Conservation (phyloP, 2,329 filamentous ascomycete genomes). For the Cladosporium oxysporum region DNA sequence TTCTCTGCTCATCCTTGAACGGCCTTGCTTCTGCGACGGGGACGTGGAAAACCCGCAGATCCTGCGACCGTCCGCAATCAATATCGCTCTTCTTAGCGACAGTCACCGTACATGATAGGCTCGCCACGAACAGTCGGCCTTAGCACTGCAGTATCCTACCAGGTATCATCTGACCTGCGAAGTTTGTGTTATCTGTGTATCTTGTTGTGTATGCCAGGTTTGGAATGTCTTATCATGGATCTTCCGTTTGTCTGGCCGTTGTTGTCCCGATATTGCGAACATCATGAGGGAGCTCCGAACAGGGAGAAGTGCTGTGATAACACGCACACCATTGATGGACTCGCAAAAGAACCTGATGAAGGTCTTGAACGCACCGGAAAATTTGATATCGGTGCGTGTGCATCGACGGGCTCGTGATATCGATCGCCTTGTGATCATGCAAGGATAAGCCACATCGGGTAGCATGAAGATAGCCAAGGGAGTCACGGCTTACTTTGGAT, state of each 20-base stretch:
- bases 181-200: background rate
- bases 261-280: background rate
- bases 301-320: background rate
- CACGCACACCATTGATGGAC: background rate
- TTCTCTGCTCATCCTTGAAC: background rate
- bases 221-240: background rate
- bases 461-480: slow-evolving; percentile 12
- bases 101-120: background rate
- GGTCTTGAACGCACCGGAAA: background rate
- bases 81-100: background rate
- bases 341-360: slow-evolving; percentile 1
- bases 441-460: slow-evolving; percentile 16
- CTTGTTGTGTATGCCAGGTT: background rate
- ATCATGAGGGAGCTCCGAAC: background rate
- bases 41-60: background rate
- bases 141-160: background rate
- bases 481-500: slow-evolving; percentile 1
- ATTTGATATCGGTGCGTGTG: background rate
- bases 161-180: background rate
- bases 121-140: background rate
- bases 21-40: background rate
- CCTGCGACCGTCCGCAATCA: background rate
- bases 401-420: slow-evolving; percentile 15
- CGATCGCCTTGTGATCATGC: slow-evolving; percentile 8
- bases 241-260: background rate